Evolutionary conservation across 1,139 yeast species (phyloP).

Genomic region (Zygotorulaspora mrakii): DNA sequence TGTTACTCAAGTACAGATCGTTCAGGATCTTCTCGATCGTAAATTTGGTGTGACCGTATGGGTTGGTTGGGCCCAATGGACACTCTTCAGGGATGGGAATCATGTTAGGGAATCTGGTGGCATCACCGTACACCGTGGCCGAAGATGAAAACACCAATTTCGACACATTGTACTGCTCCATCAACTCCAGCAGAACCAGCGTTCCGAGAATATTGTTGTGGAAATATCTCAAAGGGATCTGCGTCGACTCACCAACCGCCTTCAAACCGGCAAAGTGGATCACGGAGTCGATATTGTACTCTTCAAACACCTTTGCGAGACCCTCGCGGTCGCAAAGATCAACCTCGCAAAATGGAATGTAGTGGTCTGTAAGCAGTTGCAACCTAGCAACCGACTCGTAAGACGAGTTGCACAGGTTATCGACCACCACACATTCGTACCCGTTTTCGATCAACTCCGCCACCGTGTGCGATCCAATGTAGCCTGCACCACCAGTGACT

Average conservation of each 20-base stretch:
- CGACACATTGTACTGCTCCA: constrained; percentile 47
- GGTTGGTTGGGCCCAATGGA: constrained; percentile 72
- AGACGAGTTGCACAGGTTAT: constrained; percentile 65
- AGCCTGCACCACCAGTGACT: constrained; percentile 87
- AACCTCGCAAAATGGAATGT: constrained; percentile 55
- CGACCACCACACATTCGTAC: constrained; percentile 66
- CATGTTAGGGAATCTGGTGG: constrained; percentile 66
- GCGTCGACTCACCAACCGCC: constrained; percentile 79
- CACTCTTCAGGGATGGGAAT: constrained; percentile 79
- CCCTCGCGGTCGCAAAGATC: constrained; percentile 54
- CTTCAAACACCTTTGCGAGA: constrained; percentile 47
- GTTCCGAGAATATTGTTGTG: constrained; percentile 70
- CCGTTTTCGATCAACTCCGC: constrained; percentile 63
- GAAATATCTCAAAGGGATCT: constrained; percentile 67
- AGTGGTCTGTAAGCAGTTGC: constrained; percentile 49
- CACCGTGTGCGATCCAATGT: constrained; percentile 80
- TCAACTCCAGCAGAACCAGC: constrained; percentile 52
- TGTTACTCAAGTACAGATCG: constrained; percentile 52
- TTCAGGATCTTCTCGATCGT: constrained; percentile 60
- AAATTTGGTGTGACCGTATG: constrained; percentile 71
- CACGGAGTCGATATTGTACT: constrained; percentile 55
- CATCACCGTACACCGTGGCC: constrained; percentile 85
- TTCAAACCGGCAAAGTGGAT: constrained; percentile 85
- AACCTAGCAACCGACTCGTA: constrained; percentile 66
- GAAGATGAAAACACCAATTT: constrained; percentile 74